Percentiles rank a stretch among this genome's conserved stretches.
phyloP scores from a whole-genome alignment of 192 early-diverging fungal species.

The Backusella tuberculispora region DNA sequence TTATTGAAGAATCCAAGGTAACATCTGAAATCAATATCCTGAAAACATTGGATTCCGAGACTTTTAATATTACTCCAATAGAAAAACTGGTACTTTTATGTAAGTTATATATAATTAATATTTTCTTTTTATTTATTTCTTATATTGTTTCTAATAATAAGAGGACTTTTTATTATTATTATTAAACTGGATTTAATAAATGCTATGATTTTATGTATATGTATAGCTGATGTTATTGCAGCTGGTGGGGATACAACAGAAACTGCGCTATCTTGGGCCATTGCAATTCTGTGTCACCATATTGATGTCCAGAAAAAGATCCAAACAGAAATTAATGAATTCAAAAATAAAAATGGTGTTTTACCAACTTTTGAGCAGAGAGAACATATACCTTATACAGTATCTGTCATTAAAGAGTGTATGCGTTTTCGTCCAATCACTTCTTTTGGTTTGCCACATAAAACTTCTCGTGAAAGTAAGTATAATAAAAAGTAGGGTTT shows the following conservation, averaged over 20 bases:
- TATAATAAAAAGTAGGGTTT: background rate
- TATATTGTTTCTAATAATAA: no score
- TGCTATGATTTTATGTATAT: background rate
- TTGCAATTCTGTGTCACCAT: constrained; percentile 11
- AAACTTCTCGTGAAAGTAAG: constrained; percentile 11
- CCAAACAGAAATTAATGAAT: constrained; percentile 5
- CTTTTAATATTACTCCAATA: background rate
- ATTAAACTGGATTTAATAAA: background rate
- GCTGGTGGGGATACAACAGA: constrained; percentile 20
- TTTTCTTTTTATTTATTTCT: no score
- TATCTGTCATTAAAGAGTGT: constrained; percentile 8
- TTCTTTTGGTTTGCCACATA: constrained; percentile 16
- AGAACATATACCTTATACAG: background rate
- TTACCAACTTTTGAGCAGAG: constrained; percentile 2
- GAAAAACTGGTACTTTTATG: background rate
- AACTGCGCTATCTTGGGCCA: background rate
- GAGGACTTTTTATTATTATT: no score
- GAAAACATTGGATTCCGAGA: background rate
- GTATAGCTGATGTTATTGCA: constrained; percentile 10
- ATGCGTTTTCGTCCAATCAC: constrained; percentile 9
- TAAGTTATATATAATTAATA: background rate
- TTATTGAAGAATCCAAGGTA: background rate
- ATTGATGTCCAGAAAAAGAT: background rate
- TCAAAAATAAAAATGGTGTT: background rate
- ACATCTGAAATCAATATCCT: background rate